phyloP scores from a whole-genome alignment of 2,329 filamentous ascomycete species.

The Aspergillus nomiae region DNA sequence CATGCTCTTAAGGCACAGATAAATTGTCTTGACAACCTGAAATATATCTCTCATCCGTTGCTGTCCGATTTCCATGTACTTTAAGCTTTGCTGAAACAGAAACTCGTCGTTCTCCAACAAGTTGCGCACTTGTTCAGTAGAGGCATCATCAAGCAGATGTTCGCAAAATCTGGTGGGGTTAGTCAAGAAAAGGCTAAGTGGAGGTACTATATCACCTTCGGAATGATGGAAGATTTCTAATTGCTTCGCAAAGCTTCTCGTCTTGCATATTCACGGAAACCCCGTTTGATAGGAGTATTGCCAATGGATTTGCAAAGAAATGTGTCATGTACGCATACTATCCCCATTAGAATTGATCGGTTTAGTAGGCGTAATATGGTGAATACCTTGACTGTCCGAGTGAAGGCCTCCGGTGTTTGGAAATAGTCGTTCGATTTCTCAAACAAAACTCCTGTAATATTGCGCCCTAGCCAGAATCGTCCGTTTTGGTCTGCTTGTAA shows the following conservation, averaged over 20 bases:
- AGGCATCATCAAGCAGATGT: conserved; percentile 41
- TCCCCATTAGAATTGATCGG: conserved; percentile 22
- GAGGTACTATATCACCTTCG: conserved; percentile 37
- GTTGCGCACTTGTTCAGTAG: conserved; percentile 39
- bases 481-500: conserved; percentile 39
- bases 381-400: conserved; percentile 53
- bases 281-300: conserved; percentile 49
- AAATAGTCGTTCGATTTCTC: conserved; percentile 62
- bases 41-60: conserved; percentile 42
- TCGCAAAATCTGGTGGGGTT: conserved; percentile 41
- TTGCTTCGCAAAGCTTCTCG: conserved; percentile 53
- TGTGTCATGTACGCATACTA: conserved; percentile 66
- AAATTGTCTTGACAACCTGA: conserved; percentile 32
- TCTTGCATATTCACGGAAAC: conserved; percentile 29
- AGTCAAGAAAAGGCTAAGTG: conserved; percentile 10
- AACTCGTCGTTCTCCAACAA: conserved; percentile 54
- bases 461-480: conserved; percentile 56
- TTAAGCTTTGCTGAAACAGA: conserved; percentile 46
- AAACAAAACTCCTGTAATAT: conserved; percentile 53
- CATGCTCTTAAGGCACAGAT: conserved; percentile 29
- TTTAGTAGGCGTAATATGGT: neutral
- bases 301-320: conserved; percentile 63
- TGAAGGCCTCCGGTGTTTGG: conserved; percentile 59
- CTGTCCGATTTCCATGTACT: conserved; percentile 44
- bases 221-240: conserved; percentile 61